Percentiles rank a stretch among this genome's conserved stretches.
These are phyloP conservation scores for Gonium pectorale DNA, from an alignment of 139 green algal species.

Conservation along the genomic window DNA sequence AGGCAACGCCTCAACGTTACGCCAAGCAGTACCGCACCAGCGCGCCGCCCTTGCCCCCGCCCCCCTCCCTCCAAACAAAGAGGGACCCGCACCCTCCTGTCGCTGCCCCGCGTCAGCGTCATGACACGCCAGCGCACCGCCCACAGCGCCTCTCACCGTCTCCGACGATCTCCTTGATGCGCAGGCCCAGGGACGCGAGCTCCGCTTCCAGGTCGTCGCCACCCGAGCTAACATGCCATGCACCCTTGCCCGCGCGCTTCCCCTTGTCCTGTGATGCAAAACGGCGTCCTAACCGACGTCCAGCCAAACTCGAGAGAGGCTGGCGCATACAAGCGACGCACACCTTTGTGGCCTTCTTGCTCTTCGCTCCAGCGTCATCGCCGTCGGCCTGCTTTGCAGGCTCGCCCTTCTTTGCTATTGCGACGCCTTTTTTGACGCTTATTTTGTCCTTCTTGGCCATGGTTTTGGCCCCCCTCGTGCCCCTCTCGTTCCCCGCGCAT, in stretches of 20 bases:
- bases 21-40: no score
- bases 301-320: background rate
- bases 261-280: background rate
- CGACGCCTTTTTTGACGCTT: background rate
- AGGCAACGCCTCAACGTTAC: no score
- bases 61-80: no score
- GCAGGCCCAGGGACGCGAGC: conserved; percentile 51
- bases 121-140: no score
- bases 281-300: background rate
- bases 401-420: background rate
- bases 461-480: no score
- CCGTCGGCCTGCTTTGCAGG: no score
- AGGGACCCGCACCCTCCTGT: no score
- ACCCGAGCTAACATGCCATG: background rate
- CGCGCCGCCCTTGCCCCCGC: no score
- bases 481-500: no score
- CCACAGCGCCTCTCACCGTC: background rate
- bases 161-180: conserved; percentile 57
- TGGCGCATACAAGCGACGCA: background rate
- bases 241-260: background rate
- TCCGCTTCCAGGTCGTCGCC: conserved; percentile 40
- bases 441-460: conserved; percentile 28
- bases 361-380: background rate
- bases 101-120: no score
- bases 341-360: conserved; percentile 8